Conservation (phyloP, 1,139 yeast species). For the Sugiyamaella novakii region DNA sequence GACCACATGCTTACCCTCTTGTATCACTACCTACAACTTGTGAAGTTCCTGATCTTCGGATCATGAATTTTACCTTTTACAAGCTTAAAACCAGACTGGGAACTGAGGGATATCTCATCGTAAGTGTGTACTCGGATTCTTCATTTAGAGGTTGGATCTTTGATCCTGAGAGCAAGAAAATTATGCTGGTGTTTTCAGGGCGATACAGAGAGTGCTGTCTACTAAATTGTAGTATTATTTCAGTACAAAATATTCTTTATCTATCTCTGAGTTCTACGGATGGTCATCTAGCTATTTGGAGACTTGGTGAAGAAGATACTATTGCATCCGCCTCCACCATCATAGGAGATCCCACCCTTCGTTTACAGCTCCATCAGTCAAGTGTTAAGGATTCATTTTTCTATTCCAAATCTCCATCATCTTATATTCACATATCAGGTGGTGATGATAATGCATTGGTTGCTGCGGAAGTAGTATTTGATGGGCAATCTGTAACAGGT, state of each 20-base stretch:
- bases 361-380: conserved; percentile 74
- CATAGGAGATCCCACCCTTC: conserved; percentile 37
- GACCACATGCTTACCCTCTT: conserved; percentile 33
- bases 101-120: conserved; percentile 52
- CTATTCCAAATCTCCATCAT: conserved; percentile 21
- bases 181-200: conserved; percentile 51
- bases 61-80: conserved; percentile 69
- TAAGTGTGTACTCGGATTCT: conserved; percentile 85
- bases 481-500: conserved; percentile 31
- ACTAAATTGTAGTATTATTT: conserved; percentile 57
- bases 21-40: conserved; percentile 42
- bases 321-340: not conserved
- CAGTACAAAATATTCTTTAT: conserved; percentile 38
- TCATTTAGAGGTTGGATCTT: conserved; percentile 66
- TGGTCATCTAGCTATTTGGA: conserved; percentile 71
- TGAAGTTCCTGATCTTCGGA: conserved; percentile 77
- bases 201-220: conserved; percentile 75
- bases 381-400: conserved; percentile 63
- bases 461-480: conserved; percentile 46
- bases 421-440: conserved; percentile 61
- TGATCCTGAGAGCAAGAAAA: conserved; percentile 47
- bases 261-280: conserved; percentile 75
- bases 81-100: conserved; percentile 39
- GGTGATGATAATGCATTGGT: conserved; percentile 89
- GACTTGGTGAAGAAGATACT: conserved; percentile 36